A percentile compares a stretch with the other conserved stretches of the same genome.
These are phyloP conservation scores for Spatholobus suberectus DNA, from an alignment of 306 rosid genomes.

Conservation along the genomic window DNA sequence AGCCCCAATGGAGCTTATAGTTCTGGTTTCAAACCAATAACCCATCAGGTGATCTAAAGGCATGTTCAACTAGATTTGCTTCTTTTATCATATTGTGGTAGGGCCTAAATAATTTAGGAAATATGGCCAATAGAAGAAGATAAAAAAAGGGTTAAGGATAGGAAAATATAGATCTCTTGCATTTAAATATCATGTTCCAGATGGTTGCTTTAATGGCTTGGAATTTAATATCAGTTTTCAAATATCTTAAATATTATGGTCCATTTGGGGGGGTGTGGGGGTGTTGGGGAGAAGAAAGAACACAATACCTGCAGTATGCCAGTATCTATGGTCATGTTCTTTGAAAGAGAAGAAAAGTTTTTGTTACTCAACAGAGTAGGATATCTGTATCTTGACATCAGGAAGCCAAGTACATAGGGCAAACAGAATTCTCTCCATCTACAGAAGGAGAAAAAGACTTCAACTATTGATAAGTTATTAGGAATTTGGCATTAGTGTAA, in stretches of 20 bases:
- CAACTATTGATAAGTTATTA: conserved; percentile 16
- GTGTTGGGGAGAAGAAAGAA: not conserved
- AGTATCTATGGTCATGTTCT: conserved; percentile 26
- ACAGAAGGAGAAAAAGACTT: conserved; percentile 6
- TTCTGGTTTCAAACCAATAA: conserved; percentile 95
- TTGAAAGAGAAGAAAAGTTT: conserved; percentile 19
- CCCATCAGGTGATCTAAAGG: conserved; percentile 95
- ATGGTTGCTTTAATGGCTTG: conserved; percentile 23
- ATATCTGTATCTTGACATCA: conserved; percentile 17
- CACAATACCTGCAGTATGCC: not conserved
- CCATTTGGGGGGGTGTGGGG: no score
- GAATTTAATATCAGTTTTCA: conserved; percentile 17
- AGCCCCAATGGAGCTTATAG: conserved; percentile 97
- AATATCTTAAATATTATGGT: not conserved
- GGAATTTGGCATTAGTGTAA: conserved; percentile 6
- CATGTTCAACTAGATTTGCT: conserved; percentile 48
- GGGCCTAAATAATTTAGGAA: conserved; percentile 29
- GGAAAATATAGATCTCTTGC: not conserved
- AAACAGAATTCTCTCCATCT: conserved; percentile 8
- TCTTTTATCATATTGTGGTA: conserved; percentile 12
- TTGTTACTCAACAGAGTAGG: conserved; percentile 15
- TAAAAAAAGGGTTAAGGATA: conserved; percentile 3
- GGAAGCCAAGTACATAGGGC: conserved; percentile 11
- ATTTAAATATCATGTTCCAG: conserved; percentile 32
- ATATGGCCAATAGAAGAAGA: not conserved